Conservation (phyloP, 495 filamentous ascomycete species). For the Neurospora sp. region DNA sequence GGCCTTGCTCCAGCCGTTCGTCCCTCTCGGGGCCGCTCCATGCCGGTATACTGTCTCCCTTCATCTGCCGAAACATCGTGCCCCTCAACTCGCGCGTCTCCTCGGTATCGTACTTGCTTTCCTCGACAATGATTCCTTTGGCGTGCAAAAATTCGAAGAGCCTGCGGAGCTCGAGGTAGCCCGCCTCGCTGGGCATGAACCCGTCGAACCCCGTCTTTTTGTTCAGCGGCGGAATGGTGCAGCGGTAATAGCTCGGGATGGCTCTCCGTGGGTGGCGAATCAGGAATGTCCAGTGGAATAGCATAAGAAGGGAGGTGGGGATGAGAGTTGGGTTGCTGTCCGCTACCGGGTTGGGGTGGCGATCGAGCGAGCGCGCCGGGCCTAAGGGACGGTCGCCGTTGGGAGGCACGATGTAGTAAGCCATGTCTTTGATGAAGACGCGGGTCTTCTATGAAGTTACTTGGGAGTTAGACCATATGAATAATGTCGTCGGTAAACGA, state of each 20-base stretch:
- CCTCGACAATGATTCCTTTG: conserved; percentile 50
- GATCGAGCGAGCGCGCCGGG: neutral
- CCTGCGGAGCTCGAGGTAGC: conserved; percentile 76
- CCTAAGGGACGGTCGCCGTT: conserved; percentile 31
- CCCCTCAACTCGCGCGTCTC: neutral
- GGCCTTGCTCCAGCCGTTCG: too few species aligned
- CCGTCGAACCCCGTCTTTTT: conserved; percentile 72
- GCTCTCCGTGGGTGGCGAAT: conserved; percentile 85
- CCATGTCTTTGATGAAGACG: conserved; percentile 96
- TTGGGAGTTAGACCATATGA: neutral
- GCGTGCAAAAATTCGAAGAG: conserved; percentile 72
- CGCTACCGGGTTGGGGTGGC: conserved; percentile 42
- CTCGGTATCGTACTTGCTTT: neutral
- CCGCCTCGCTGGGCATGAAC: conserved; percentile 79
- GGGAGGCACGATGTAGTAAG: conserved; percentile 77
- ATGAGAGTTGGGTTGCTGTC: conserved; percentile 76
- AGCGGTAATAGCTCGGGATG: conserved; percentile 89
- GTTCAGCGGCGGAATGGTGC: conserved; percentile 83
- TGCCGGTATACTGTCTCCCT: too few species aligned
- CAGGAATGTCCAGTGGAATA: conserved; percentile 93
- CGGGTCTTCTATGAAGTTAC: conserved; percentile 53
- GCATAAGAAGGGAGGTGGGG: conserved; percentile 53
- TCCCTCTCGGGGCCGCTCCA: too few species aligned
- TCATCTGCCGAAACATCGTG: too few species aligned
- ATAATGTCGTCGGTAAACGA: neutral